Conservation (phyloP, 257 asterid species). For the Fraxinus pennsylvanica region DNA sequence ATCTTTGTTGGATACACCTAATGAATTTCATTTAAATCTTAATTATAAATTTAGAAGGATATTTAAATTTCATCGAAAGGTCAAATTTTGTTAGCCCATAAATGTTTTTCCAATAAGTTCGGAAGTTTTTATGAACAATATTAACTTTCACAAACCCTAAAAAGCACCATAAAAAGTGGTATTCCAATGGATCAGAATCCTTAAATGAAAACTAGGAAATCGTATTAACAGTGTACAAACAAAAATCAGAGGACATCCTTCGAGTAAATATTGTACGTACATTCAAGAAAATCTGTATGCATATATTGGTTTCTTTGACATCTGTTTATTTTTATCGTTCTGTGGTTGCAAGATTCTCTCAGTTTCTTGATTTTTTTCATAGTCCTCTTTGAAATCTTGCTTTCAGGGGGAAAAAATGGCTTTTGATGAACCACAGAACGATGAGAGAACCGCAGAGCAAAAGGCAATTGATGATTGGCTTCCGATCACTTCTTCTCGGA, state of each 20-base stretch:
- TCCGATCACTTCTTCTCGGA: constrained; percentile 56
- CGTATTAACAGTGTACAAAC: not conserved
- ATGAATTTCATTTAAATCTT: too few relatives aligned
- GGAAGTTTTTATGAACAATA: not conserved
- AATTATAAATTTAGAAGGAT: too few relatives aligned
- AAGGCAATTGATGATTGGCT: constrained; percentile 64
- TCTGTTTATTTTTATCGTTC: not conserved
- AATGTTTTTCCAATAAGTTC: not conserved
- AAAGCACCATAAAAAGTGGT: not conserved
- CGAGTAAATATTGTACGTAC: not conserved
- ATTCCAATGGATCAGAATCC: not conserved
- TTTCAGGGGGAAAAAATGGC: constrained; percentile 13
- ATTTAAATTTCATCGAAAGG: too few relatives aligned
- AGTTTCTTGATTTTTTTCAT: not conserved
- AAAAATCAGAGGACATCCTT: not conserved
- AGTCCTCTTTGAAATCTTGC: constrained; percentile 6
- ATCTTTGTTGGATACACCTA: too few relatives aligned
- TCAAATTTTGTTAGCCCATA: not conserved
- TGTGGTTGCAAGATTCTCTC: not conserved
- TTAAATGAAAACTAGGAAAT: not conserved
- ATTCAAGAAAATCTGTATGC: not conserved
- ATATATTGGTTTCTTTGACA: not conserved
- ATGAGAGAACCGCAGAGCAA: constrained; percentile 35
- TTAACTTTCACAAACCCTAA: not conserved
- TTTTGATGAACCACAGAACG: not conserved